These are phyloP conservation scores for Raffaelea deltoideospora DNA, from an alignment of 2,329 filamentous ascomycete genomes.

Conservation along the genomic window DNA sequence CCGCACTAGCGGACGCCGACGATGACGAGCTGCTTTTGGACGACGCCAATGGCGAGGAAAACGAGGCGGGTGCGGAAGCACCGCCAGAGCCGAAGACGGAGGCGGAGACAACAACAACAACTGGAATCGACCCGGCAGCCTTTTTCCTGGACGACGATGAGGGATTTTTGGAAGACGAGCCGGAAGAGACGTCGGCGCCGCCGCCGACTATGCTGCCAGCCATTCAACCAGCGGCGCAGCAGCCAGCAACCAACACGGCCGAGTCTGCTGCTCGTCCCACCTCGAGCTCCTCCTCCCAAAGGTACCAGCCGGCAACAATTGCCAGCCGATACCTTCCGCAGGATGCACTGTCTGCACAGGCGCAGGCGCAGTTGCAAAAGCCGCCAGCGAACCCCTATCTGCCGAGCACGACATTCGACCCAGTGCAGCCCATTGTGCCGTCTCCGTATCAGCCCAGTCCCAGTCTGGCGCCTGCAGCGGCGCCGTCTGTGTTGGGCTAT, in stretches of 20 bases:
- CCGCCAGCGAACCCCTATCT: conserved; percentile 8
- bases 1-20: conserved; percentile 64
- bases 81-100: conserved; percentile 11
- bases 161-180: conserved; percentile 64
- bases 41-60: conserved; percentile 26
- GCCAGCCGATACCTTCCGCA: conserved; percentile 7
- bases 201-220: conserved; percentile 12
- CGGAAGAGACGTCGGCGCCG: conserved; percentile 20
- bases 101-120: conserved; percentile 26
- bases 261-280: too few species aligned
- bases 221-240: not conserved
- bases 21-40: conserved; percentile 46
- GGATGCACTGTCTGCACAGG: not conserved
- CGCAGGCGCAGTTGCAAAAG: not conserved
- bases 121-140: conserved; percentile 46
- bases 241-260: not conserved
- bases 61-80: too few species aligned
- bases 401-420: conserved; percentile 2
- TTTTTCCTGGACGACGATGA: conserved; percentile 76
- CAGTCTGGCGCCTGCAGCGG: conserved; percentile 1
- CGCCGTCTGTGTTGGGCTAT: conserved; percentile 4
- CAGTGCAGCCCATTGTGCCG: conserved; percentile 1
- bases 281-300: too few species aligned
- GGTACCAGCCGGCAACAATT: not conserved
- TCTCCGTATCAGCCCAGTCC: conserved; percentile 1